Evolutionary conservation across 768 basidiomycete species (phyloP).

Genomic region (Psilocybe subaeruginosa): DNA sequence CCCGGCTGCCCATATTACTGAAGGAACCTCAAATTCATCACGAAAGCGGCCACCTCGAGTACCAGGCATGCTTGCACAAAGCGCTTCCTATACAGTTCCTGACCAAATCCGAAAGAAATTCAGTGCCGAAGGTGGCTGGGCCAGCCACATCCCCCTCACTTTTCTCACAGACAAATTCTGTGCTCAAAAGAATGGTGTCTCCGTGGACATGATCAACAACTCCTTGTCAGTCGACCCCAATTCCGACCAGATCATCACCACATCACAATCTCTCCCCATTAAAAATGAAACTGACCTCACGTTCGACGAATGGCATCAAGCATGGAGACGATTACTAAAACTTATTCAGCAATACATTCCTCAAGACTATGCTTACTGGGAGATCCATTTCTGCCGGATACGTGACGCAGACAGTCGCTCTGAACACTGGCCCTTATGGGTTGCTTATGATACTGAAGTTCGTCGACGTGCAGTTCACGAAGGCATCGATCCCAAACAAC

Average conservation of each 20-base stretch:
- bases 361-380: constrained; percentile 13
- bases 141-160: constrained; percentile 19
- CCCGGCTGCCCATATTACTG: too few relatives aligned
- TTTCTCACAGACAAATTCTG: constrained; percentile 21
- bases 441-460: constrained; percentile 19
- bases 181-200: neutral
- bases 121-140: constrained; percentile 14
- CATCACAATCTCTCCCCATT: constrained; percentile 10
- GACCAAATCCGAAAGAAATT: constrained; percentile 18
- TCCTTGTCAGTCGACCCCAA: neutral
- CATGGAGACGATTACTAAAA: constrained; percentile 18
- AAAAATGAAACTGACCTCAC: constrained; percentile 15
- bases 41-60: neutral
- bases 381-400: constrained; percentile 16
- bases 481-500: constrained; percentile 7
- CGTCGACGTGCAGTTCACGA: constrained; percentile 5
- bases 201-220: neutral
- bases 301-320: constrained; percentile 27
- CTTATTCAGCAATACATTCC: constrained; percentile 17
- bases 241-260: constrained; percentile 8
- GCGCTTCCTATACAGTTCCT: constrained; percentile 11
- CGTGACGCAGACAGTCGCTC: constrained; percentile 4
- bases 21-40: neutral
- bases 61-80: constrained; percentile 2
- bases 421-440: constrained; percentile 15